Evolutionary conservation across 2,329 filamentous ascomycete genomes (phyloP).

Genomic region (Stromatinia cepivora): DNA sequence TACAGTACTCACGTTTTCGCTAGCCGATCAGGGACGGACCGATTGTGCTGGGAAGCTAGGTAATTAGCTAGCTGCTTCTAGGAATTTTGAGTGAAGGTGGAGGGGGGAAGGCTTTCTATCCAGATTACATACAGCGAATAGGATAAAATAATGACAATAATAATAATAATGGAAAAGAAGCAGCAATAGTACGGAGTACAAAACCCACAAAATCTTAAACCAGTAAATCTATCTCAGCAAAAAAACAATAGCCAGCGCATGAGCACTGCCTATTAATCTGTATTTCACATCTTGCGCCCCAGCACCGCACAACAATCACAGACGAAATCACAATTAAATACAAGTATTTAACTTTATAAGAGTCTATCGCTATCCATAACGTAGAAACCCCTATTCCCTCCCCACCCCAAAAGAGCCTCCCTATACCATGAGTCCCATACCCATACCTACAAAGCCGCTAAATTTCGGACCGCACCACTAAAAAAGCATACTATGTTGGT

Average conservation of each 20-base stretch:
- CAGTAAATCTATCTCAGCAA: too few relatives aligned
- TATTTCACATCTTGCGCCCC: background rate
- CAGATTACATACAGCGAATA: background rate
- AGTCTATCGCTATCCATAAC: constrained; percentile 15
- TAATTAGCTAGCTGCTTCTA: background rate
- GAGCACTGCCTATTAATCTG: background rate
- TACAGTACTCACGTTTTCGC: background rate
- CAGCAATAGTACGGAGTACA: too few relatives aligned
- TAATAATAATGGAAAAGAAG: too few relatives aligned
- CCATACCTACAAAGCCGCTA: constrained; percentile 10
- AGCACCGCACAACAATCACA: background rate
- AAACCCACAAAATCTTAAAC: too few relatives aligned
- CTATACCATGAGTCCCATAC: constrained; percentile 10
- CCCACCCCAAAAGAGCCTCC: constrained; percentile 1
- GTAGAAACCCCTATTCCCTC: background rate
- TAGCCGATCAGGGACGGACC: background rate
- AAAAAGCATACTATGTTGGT: background rate
- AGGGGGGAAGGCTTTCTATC: background rate
- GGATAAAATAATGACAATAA: background rate
- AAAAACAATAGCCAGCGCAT: background rate
- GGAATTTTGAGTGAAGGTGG: background rate
- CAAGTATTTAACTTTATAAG: constrained; percentile 1
- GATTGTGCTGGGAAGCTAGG: background rate
- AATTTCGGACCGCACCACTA: background rate
- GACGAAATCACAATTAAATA: background rate